Base-by-base conservation (phyloP, 1,284 basidiomycete genomes). In the Leccinum pachyderme region DNA sequence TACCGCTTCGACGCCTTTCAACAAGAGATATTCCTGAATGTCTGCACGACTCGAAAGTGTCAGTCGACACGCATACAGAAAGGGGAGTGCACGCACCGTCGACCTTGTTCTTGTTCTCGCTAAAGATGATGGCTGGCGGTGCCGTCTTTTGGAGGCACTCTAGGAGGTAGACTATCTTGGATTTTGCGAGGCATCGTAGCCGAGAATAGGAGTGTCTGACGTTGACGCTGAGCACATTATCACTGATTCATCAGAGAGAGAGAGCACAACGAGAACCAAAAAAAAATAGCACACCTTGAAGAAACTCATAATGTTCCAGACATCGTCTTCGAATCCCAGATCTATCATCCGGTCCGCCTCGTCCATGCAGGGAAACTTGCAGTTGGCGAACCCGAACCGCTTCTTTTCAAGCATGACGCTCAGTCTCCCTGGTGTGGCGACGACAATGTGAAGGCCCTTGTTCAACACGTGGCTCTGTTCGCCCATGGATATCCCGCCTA, bases 301-400 rank as follows among this genome's bases (percentile, higher is more conserved):
- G 72, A 93, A 98, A 62, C 90, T 94, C 93, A 99, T 98, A 66
- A 99, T 97, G 67, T 95, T 96, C 55, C 96, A 81, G 28, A 99
- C 95, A 66, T 99, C 96, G 55, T 99, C 97, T 72, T 99, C 97
- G 65, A 99, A 99, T 0, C 96, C 97, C 72, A 98, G 81, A 68
- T 99, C 97, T 60, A 99, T 96, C 97, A 99, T 99, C 51, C 97
- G 80, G 74, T 99, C 97, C 1, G 97, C 97, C 75, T 99, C 97
- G 74, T 99, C 97, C 86, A 99, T 93, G 69, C 95, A 98, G 5
- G 99, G 77, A 71, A 89, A 98, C 74, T 91, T 93, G 84, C 93
- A 95, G 62, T 89, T 89, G 57, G 93, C 89, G 62, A 98, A 89
- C 2, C 88, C 93, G 65, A 99, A 91, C 61, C 87, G 83, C 69